Evolutionary conservation across 331 rosid species (phyloP).

Genomic region (Arachis monticola): DNA sequence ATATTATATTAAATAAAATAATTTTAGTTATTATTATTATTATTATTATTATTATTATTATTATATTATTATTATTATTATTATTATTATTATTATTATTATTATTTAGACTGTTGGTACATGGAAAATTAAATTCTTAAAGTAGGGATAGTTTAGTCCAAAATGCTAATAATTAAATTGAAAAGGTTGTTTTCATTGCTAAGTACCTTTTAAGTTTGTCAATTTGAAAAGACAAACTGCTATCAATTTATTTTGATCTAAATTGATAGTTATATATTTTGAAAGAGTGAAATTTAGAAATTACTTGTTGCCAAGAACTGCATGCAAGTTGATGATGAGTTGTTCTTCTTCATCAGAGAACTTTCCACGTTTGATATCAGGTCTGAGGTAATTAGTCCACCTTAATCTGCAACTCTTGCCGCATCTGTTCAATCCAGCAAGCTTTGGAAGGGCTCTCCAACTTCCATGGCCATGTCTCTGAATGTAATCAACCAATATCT

Average conservation of each 20-base stretch:
- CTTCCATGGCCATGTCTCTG: constrained; percentile 60
- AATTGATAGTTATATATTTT: no score
- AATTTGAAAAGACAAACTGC: background rate
- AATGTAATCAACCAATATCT: constrained; percentile 38
- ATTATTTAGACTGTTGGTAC: no score
- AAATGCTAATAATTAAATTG: background rate
- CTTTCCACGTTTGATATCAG: constrained; percentile 65
- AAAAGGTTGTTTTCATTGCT: background rate
- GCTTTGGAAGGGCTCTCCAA: constrained; percentile 64
- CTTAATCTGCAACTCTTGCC: constrained; percentile 67
- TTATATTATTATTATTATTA: no score
- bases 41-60: no score
- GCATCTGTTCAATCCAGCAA: constrained; percentile 69
- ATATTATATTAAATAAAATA: no score
- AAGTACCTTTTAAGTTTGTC: background rate
- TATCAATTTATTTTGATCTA: no score
- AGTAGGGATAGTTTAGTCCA: background rate
- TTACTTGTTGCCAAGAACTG: constrained; percentile 62
- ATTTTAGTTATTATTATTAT: no score
- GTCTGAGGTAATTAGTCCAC: constrained; percentile 66
- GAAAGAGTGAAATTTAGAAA: no score
- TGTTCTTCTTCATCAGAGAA: constrained; percentile 54
- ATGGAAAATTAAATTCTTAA: no score
- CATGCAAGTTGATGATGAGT: constrained; percentile 56
- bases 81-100: no score